Evolutionary conservation across 495 filamentous ascomycete species (phyloP).

Genomic region (Pseudevernia furfuracea): DNA sequence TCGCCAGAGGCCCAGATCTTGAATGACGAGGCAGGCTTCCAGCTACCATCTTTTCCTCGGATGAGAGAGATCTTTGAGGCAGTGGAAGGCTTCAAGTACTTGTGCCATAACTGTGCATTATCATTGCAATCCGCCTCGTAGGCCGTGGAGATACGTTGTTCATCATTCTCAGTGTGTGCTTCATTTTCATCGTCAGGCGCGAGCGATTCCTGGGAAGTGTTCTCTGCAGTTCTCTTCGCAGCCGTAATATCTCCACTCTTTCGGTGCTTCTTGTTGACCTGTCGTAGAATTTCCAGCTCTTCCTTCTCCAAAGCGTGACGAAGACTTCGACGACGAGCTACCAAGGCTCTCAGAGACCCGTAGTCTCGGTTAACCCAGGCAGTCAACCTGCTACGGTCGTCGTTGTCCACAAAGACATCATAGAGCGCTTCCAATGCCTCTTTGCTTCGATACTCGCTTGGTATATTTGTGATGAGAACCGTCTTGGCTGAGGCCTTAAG

Average conservation of each 20-base stretch:
- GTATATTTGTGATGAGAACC: constrained; percentile 27
- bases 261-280: constrained; percentile 21
- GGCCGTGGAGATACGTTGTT: constrained; percentile 16
- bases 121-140: constrained; percentile 22
- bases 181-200: constrained; percentile 12
- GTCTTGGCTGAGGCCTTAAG: constrained; percentile 27
- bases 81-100: constrained; percentile 21
- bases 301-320: constrained; percentile 26
- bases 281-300: constrained; percentile 22
- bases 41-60: constrained; percentile 17
- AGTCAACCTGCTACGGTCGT: constrained; percentile 24
- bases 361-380: constrained; percentile 28
- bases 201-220: constrained; percentile 14
- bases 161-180: constrained; percentile 4
- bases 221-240: constrained; percentile 7
- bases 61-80: constrained; percentile 17
- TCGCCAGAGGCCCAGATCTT: constrained; percentile 21
- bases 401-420: constrained; percentile 28
- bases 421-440: constrained; percentile 27
- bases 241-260: constrained; percentile 12
- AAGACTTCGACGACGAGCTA: constrained; percentile 24
- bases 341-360: constrained; percentile 20
- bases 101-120: constrained; percentile 21
- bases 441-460: constrained; percentile 26
- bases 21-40: constrained; percentile 23